Evolutionary conservation across 257 asterid genomes (phyloP), one percentile per base, ranked within the genome.

Genomic region (Parsonsia alboflavescens): DNA sequence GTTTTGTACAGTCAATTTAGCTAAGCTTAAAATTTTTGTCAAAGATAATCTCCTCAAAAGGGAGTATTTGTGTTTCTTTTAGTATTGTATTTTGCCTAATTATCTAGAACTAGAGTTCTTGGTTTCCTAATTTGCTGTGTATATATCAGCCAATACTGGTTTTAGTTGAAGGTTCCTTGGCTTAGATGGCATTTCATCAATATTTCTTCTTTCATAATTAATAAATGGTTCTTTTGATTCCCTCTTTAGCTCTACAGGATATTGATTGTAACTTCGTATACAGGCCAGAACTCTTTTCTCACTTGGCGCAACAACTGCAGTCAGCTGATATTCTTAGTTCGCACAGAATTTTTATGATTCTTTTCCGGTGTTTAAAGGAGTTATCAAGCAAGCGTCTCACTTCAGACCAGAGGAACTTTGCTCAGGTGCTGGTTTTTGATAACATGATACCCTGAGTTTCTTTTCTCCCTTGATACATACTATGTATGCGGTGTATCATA

Each of bases 201-300:
- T 8, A 1, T 50, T 70, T 49, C 74, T 70, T 30, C 30, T 26
- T 68, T 7, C 36, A 22, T 26, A 28, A 65, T 39, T 1, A 54
- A 54, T 54, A 52, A 52, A 24, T 42, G 15, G 46, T 13, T 61
- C 4, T 36, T 33, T 63, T 33, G 11, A 6, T 65, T 39, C 19
- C 8, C 66, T 13, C 0, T 24, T 64, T 36, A 64, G 49, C 49
- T 64, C 70, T 64, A 7, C 30, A 16, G 21, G 0, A 36, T 50
- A 50, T 36, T 70, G 26, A 50, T 72, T 41, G 64, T 83, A 70
- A 80, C 49, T 82, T 68, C 39, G 75, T 80, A 33, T 77, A 81
- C 98, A 95, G 99, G 99, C 83, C 98, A 76, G 99, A 95, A 71
- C 88, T 95, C 80, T 88, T 95, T 80, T 92, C 99, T 53, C 81